Percentiles rank a stretch among this genome's conserved stretches.
phyloP scores from a whole-genome alignment of 345 rosid species.

The Raphanus raphanistrum region DNA sequence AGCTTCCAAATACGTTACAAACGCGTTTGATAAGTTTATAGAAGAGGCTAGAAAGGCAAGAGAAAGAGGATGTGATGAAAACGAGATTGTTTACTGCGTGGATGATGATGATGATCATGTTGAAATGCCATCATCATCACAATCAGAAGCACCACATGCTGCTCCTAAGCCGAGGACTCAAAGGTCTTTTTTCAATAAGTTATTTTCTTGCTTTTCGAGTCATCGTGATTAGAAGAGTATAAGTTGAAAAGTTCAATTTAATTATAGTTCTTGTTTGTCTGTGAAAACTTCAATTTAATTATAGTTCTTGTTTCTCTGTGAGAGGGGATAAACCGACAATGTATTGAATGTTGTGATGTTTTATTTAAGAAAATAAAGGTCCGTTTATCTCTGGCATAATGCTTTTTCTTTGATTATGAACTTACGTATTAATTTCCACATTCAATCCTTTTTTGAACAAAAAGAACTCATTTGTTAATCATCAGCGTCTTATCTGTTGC shows the following conservation, averaged over 20 bases:
- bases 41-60: conserved; percentile 48
- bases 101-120: conserved; percentile 21
- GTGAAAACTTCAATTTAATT: neutral
- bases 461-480: no score
- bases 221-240: conserved; percentile 27
- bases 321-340: no score
- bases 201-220: conserved; percentile 48
- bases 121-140: conserved; percentile 18
- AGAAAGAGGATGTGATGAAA: conserved; percentile 45
- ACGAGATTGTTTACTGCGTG: conserved; percentile 31
- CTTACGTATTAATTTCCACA: no score
- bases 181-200: conserved; percentile 22
- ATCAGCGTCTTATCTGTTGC: no score
- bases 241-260: neutral
- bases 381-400: neutral
- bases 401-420: neutral
- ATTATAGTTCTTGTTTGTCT: neutral
- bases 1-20: conserved; percentile 51
- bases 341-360: neutral
- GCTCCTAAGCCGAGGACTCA: neutral
- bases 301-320: neutral
- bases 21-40: conserved; percentile 47
- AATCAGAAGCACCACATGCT: conserved; percentile 10
- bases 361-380: neutral
- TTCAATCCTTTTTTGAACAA: no score